Conservation (phyloP, 2,329 filamentous ascomycete genomes). For the Hypoxylon sp. region DNA sequence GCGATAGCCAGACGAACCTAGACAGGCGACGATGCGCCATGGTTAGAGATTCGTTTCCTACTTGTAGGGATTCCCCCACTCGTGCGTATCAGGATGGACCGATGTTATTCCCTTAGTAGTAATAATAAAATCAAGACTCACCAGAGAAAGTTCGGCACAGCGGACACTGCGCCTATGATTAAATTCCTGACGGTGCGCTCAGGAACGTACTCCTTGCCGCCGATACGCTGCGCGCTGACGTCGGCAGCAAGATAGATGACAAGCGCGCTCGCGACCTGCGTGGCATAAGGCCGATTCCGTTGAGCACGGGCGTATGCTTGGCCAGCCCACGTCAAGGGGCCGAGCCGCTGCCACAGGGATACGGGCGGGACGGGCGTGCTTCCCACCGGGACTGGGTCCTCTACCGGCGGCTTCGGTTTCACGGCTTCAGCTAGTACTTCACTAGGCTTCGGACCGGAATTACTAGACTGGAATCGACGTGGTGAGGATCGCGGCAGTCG, state of each 20-base stretch:
- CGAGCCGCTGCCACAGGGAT: constrained; percentile 71
- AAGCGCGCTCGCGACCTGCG: constrained; percentile 82
- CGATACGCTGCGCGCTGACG: constrained; percentile 80
- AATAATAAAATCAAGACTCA: constrained; percentile 59
- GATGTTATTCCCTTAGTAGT: not conserved
- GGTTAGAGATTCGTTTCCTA: not conserved
- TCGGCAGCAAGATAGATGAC: constrained; percentile 86
- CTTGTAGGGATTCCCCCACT: not conserved
- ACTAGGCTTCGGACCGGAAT: constrained; percentile 23
- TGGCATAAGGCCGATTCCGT: constrained; percentile 79
- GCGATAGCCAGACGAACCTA: constrained; percentile 85
- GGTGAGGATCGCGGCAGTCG: constrained; percentile 34
- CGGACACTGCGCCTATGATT: constrained; percentile 78
- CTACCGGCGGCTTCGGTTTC: constrained; percentile 35
- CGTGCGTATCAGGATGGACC: not conserved
- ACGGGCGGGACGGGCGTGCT: constrained; percentile 59
- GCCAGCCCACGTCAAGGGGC: constrained; percentile 68
- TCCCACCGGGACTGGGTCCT: constrained; percentile 61
- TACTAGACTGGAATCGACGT: constrained; percentile 46
- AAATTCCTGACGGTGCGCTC: constrained; percentile 79
- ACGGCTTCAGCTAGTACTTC: constrained; percentile 18
- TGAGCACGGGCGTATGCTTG: constrained; percentile 79
- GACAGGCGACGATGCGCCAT: not conserved
- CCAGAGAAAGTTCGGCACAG: constrained; percentile 88
- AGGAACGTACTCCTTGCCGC: constrained; percentile 75